phyloP scores from a whole-genome alignment of 345 rosid species.

The Corchorus capsularis region DNA sequence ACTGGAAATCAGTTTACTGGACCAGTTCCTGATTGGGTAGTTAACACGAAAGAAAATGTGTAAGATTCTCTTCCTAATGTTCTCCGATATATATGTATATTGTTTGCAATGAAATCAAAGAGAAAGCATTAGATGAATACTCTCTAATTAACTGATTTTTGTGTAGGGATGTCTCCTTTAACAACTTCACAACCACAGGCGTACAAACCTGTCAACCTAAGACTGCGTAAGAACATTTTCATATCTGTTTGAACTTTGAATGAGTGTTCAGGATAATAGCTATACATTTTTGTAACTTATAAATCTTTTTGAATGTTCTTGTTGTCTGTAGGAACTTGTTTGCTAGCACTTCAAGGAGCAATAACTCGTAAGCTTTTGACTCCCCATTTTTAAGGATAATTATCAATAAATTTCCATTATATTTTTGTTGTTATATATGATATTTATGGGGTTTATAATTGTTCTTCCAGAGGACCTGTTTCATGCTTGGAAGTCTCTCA shows the following conservation, averaged over 20 bases:
- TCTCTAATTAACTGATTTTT: too few relatives aligned
- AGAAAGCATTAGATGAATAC: too few relatives aligned
- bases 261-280: neutral
- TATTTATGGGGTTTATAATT: neutral
- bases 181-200: neutral
- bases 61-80: neutral
- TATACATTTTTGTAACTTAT: neutral
- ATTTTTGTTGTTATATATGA: neutral
- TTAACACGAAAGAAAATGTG: neutral
- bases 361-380: slow-evolving; percentile 26
- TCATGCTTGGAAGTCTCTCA: slow-evolving; percentile 16
- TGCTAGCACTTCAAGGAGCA: slow-evolving; percentile 30
- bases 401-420: neutral
- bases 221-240: slow-evolving; percentile 24
- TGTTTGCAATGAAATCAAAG: too few relatives aligned
- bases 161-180: slow-evolving; percentile 23
- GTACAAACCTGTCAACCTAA: neutral
- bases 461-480: slow-evolving; percentile 17
- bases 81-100: too few relatives aligned
- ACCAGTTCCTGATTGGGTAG: slow-evolving; percentile 23
- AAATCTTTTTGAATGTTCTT: neutral
- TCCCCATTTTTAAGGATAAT: neutral
- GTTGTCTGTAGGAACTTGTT: slow-evolving; percentile 41
- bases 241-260: too few relatives aligned
- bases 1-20: slow-evolving; percentile 42